Conservation (phyloP, 805 yeast species). For the Myxozyma monticola region DNA sequence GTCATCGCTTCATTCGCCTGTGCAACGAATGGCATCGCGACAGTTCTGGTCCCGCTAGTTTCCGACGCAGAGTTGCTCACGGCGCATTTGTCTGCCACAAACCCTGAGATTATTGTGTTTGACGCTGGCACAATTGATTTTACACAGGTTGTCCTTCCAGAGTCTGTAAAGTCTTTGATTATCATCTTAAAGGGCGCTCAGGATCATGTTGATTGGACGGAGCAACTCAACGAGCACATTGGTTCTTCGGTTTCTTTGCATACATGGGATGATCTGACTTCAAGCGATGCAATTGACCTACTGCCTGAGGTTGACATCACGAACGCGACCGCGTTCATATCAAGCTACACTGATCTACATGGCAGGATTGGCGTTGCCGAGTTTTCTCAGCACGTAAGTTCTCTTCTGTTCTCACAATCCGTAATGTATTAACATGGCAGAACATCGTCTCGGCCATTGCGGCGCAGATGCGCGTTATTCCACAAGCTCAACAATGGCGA, state of each 20-base stretch:
- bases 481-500: constrained; percentile 36
- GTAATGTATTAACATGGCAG: not conserved
- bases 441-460: constrained; percentile 41
- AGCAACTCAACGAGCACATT: constrained; percentile 4
- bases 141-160: constrained; percentile 11
- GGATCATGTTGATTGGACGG: constrained; percentile 21
- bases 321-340: constrained; percentile 6
- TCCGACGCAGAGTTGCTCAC: constrained; percentile 3
- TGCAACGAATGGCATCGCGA: constrained; percentile 14
- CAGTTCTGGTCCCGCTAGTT: constrained; percentile 21
- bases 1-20: constrained; percentile 21
- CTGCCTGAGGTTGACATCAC: not conserved
- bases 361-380: constrained; percentile 10
- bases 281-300: not conserved
- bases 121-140: constrained; percentile 28
- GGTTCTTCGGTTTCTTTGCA: constrained; percentile 2
- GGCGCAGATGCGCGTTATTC: constrained; percentile 40
- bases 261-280: constrained; percentile 14
- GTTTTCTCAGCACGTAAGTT: constrained; percentile 15
- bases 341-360: not conserved
- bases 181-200: not conserved
- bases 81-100: constrained; percentile 17
- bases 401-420: not conserved
- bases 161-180: constrained; percentile 13
- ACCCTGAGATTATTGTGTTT: constrained; percentile 26